Evolutionary conservation across 495 filamentous ascomycete species (phyloP).

Genomic region (Pseudevernia furfuracea): DNA sequence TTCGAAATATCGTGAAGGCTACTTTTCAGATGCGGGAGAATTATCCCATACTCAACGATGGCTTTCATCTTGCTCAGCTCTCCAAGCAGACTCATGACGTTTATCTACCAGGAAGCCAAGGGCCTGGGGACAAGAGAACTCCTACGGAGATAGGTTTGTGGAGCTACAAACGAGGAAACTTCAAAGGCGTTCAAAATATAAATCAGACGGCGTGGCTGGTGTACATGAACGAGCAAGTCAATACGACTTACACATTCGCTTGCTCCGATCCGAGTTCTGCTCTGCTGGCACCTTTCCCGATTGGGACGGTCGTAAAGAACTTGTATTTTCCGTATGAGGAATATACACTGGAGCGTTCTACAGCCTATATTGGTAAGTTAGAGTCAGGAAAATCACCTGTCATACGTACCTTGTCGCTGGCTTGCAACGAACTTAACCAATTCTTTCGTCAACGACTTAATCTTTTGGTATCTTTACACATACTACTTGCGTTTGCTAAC

Average conservation of each 20-base stretch:
- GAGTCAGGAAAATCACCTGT: neutral
- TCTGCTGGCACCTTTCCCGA: constrained; percentile 37
- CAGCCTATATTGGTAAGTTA: constrained; percentile 46
- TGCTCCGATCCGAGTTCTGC: constrained; percentile 34
- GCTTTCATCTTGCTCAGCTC: constrained; percentile 36
- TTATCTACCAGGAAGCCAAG: constrained; percentile 38
- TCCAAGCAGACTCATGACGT: constrained; percentile 41
- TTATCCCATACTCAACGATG: constrained; percentile 44
- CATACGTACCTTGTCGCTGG: neutral
- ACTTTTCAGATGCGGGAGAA: constrained; percentile 43
- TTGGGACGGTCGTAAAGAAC: constrained; percentile 39
- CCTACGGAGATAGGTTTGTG: constrained; percentile 44
- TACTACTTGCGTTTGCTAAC: neutral
- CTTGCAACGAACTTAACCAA: neutral
- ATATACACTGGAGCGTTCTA: constrained; percentile 29
- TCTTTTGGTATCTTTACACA: neutral
- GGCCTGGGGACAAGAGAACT: constrained; percentile 18
- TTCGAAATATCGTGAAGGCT: constrained; percentile 40
- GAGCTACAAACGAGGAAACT: constrained; percentile 35
- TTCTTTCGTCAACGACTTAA: neutral
- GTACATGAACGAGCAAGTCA: constrained; percentile 42
- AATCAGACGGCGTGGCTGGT: constrained; percentile 43
- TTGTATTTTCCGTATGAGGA: constrained; percentile 46
- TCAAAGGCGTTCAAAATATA: constrained; percentile 35
- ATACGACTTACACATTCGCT: constrained; percentile 36